Base-by-base conservation (phyloP, 2,329 filamentous ascomycete species). In the Pseudogymnoascus sp. region DNA sequence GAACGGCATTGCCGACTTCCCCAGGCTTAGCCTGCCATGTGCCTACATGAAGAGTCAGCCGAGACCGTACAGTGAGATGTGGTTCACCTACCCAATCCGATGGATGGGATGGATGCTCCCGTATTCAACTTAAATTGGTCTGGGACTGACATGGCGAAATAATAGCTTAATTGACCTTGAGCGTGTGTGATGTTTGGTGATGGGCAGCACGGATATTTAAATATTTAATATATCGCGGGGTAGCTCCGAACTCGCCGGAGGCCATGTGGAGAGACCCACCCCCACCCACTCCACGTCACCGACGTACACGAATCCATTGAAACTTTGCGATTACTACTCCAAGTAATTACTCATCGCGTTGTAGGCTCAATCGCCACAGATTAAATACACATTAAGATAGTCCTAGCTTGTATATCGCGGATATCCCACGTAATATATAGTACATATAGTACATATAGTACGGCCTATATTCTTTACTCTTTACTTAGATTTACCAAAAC, bases 1-100 rank as follows among this genome's bases (percentile, higher is more conserved):
- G 81, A n/a, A 79, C 74, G 3, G 72, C 72, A 50, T 74, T 69
- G 63, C 78, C 76, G 19, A 80, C 79, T 65, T 80, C 76, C 59
- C 75, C 70, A 61, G 70, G 76, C 10, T 44, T 35, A 13, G 63
- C 61, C 21, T 63, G 61, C 61, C 63, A 64, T 19, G 61, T 63
- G 35, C 62, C 62, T 61, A 14, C 29, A 33, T 14, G 16, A 44
- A 24, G 24, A 31, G 44, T 40, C 24, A 59, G 33, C 19, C 13
- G 4, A 2, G 13, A 29, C 24, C 6, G 8, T 40, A 40, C 35
- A 61, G n/a, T 16, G 24, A 35, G 37, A 8, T 62, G 19, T 50
- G 21, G 13, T 13, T 35, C 21, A 38, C 62, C 47, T 24, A 63
- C 75, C 75, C 7, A 76, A 66, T 42, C 75, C 75, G 31, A 76